A percentile compares a stretch with the other conserved stretches of the same genome.
Evolutionary conservation across 2,329 filamentous ascomycete species (phyloP).

Genomic region (Pyrenophora seminiperda): DNA sequence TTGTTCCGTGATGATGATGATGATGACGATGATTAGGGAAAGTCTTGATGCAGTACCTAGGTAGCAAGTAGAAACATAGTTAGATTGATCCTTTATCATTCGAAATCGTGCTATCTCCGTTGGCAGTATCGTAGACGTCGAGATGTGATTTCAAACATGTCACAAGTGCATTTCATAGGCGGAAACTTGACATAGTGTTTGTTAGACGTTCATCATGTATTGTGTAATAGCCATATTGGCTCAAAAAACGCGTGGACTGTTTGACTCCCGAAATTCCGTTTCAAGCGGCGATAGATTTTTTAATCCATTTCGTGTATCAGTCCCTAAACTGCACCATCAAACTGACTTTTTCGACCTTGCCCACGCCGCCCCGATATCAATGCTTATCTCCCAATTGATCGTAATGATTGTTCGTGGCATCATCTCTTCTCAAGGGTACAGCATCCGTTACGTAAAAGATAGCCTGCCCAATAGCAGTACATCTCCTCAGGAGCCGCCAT

Average conservation of each 20-base stretch:
- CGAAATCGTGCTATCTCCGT: too few relatives aligned
- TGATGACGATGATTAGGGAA: too few relatives aligned
- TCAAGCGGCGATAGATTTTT: background rate
- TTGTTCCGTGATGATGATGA: too few relatives aligned
- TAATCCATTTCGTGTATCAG: constrained; percentile 7
- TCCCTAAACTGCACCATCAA: constrained; percentile 6
- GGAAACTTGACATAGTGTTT: too few relatives aligned
- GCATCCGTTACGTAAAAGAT: background rate
- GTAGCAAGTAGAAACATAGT: too few relatives aligned
- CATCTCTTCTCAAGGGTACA: constrained; percentile 1
- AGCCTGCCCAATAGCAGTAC: background rate
- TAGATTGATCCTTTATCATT: too few relatives aligned
- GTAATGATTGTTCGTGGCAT: constrained; percentile 11
- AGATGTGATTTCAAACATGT: too few relatives aligned
- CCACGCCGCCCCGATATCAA: constrained; percentile 6
- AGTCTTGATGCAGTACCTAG: too few relatives aligned
- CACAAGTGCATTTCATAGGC: too few relatives aligned
- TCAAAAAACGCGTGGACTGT: background rate
- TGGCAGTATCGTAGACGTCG: too few relatives aligned
- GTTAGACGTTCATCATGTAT: too few relatives aligned
- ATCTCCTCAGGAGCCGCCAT: background rate
- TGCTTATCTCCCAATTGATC: background rate
- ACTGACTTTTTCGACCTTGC: constrained; percentile 10
- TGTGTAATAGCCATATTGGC: background rate
- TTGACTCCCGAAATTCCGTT: too few relatives aligned